Evolutionary conservation across 2,329 filamentous ascomycete genomes (phyloP), one percentile per base, ranked within the genome.

Genomic region (Penicillium corylophilum): DNA sequence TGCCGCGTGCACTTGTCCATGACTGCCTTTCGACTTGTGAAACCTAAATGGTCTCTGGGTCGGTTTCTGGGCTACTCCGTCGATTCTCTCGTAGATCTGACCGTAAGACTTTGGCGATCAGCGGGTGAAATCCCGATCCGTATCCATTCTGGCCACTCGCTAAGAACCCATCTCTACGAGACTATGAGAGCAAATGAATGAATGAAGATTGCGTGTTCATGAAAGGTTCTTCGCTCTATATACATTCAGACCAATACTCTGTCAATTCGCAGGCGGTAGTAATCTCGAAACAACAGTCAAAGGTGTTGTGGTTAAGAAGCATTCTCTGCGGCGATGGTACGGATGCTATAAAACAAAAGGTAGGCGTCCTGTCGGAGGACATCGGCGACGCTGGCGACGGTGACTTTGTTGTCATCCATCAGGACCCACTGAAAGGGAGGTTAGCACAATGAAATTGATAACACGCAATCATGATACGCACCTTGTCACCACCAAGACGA

Each of bases 321-420:
- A 10, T 51, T 49, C 4, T 48, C 53, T 5, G 52, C 24, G 5
- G 56, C 57, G 36, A 73, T 60, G 8, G 65, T 68, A 20, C 72
- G 69, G 45, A 77, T 63, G 18, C 69, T 73, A 55, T 97, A 97
- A 70, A 96, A 96, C 47, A 97, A 77, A 51, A 97, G 77, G 71
- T 96, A 97, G 0, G 93, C 91, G 69, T 96, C 87, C 13, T 90
- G 89, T 26, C 82, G 82, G 38, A 97, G 79, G 3, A 97, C 93
- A 53, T 96, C 90, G 5, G 88, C 88, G 67, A 94, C 87, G 42
- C 84, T 84, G 2, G 90, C 93, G 50, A 92, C 68, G 55, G 92
- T 89, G 22, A 97, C 93, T 69, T 90, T 91, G 69, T 94, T 92
- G 68, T 97, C 93, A 66, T 97, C 95, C 73, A 96, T 96, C 49